Base-by-base conservation (phyloP, 2,329 filamentous ascomycete genomes). In the Helotiales sp. region DNA sequence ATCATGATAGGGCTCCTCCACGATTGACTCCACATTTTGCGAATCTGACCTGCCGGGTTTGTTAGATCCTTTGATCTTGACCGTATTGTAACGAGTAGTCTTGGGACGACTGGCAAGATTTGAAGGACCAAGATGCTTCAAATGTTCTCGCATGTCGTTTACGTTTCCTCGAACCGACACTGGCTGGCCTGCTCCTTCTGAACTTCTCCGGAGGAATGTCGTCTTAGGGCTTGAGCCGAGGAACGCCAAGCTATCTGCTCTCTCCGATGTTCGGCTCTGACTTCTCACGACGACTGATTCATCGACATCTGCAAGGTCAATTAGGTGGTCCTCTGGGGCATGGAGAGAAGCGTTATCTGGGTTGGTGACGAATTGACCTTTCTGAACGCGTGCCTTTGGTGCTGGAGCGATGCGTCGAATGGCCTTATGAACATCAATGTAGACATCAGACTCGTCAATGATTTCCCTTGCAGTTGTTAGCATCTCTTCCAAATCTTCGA, bases 391-490 rank as follows among this genome's bases (percentile, higher is more conserved):
- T 44, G 86, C 86, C 69, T 91, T 89, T 1, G 93, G 93, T n/a
- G 70, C 65, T 54, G 71, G 64, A 55, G 71, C 60, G 63, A 72
- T 64, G 52, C 95, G 90, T 57, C 95, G 86, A 66, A 99, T 97
- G 22, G 95, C 95, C 77, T 98, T 98, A 79, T 98, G 95, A 2
- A 99, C 92, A 73, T 99, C 95, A 63, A 99, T 88, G 69, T 96
- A 99, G 10, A 99, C 95, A 74, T 99, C 95, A 0, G 93, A 98
- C 74, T 99, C 95, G 72, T 99, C 95, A 62, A 99, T 96, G 63
- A 98, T 99, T 81, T 99, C 95, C 79, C 90, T 93, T 57, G 25
- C 24, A n/a, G 7, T 42, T 62, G 49, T 60, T 55, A 68, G 75
- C 54, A 70, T 57, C 31, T 2, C 61, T 49, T 33, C 12, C 13